phyloP scores from a whole-genome alignment of 768 basidiomycete species.

The Fomitopsis serialis region DNA sequence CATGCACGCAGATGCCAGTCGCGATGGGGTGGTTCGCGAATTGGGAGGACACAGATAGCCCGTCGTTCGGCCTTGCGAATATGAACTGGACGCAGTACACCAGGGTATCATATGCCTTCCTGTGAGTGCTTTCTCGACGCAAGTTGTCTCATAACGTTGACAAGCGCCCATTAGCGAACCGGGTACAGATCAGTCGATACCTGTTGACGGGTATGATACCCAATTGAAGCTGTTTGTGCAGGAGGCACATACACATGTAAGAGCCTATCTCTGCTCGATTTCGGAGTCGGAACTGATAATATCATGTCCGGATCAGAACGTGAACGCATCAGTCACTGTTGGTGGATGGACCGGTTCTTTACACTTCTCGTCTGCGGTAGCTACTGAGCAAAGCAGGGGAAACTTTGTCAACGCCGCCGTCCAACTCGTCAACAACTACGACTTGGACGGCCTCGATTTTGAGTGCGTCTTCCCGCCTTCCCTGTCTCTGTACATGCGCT shows the following conservation, averaged over 20 bases:
- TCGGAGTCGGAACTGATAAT: too few species aligned
- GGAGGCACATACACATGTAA: conserved; percentile 32
- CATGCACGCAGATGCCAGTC: neutral
- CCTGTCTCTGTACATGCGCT: neutral
- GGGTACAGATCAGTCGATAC: conserved; percentile 16
- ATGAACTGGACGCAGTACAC: conserved; percentile 68
- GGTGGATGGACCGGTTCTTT: conserved; percentile 68
- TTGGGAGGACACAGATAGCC: conserved; percentile 45
- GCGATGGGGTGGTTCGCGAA: conserved; percentile 56
- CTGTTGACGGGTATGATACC: conserved; percentile 34
- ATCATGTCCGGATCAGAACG: conserved; percentile 31
- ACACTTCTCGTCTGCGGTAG: conserved; percentile 60
- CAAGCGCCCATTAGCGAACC: conserved; percentile 32
- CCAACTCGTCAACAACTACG: conserved; percentile 41
- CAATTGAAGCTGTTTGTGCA: conserved; percentile 54
- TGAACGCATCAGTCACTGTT: conserved; percentile 52
- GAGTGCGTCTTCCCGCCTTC: conserved; percentile 15
- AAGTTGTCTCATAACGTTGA: neutral
- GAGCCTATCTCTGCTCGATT: conserved; percentile 4
- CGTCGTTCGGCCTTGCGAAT: conserved; percentile 43
- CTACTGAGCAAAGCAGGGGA: conserved; percentile 50
- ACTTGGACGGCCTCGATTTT: conserved; percentile 52
- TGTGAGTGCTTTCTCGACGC: conserved; percentile 28
- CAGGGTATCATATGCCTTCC: conserved; percentile 65
- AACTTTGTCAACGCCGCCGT: conserved; percentile 59